Evolutionary conservation across 2,329 filamentous ascomycete species (phyloP), one percentile per base, ranked within the genome.

Genomic region (Teratosphaeria epicoccoides): DNA sequence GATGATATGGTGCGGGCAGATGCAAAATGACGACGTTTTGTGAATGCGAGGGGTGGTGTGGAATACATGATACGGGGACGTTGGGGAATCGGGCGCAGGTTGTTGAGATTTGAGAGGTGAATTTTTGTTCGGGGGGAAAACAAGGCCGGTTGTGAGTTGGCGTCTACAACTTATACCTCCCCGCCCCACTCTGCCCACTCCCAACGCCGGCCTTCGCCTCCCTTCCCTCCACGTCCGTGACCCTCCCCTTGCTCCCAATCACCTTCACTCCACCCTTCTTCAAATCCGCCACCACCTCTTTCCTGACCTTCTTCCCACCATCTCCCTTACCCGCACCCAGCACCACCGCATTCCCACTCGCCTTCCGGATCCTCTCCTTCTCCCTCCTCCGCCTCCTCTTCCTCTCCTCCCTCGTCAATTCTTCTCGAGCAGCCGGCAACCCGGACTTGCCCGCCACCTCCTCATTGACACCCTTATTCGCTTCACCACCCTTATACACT

Each of bases 251-350:
- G 71, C 85, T 87, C 56, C 89, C 90, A 71, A 96, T 93, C 54
- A 97, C 80, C 76, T 86, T 91, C 61, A 96, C 91, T 54, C 87
- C 87, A 49, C 87, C 89, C 77, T 85, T 87, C 74, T 85, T 88
- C 64, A 91, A 72, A 52, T 84, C 80, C 1, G 80, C 80, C 50
- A 88, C 66, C 40, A 87, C 75, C 49, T 76, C 71, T 55, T 77
- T 76, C 71, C 57, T 78, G 63, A 75, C 77, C 49, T 76, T 73
- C 58, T 78, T 74, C 24, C 73, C 77, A 69, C 83, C 84, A 52
- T 70, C 33, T 6, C n/a, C n/a, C 33, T 20, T 17, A 20, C 20
- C 20, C 2, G 14, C 5, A 20, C 33, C 33, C n/a, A 7, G n/a
- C n/a, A 7, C n/a, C 33, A 9, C 14, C 25, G 72, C 73, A 12